Percentiles rank a stretch among this genome's conserved stretches.
Conservation (phyloP, 768 basidiomycete species). For the Scleroderma bovista region DNA sequence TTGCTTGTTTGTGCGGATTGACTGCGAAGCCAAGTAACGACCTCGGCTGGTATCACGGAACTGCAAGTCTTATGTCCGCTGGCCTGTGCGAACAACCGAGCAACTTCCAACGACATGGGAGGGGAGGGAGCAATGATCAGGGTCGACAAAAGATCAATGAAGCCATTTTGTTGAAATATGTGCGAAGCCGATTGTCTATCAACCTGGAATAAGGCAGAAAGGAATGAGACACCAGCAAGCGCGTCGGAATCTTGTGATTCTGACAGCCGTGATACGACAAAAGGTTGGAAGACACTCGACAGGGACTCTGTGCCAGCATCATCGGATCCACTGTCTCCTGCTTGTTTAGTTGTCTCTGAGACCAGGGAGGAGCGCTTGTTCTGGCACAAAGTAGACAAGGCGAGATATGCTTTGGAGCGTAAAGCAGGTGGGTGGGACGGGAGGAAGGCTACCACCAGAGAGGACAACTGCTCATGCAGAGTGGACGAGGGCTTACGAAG, state of each 20-base stretch:
- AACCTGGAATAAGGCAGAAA: slow-evolving; percentile 82
- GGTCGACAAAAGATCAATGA: slow-evolving; percentile 55
- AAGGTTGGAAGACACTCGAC: slow-evolving; percentile 44
- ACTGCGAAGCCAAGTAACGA: slow-evolving; percentile 61
- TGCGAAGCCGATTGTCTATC: slow-evolving; percentile 61
- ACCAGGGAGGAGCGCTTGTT: slow-evolving; percentile 39
- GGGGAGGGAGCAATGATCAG: slow-evolving; percentile 57
- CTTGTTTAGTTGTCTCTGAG: slow-evolving; percentile 30
- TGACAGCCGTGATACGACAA: slow-evolving; percentile 44
- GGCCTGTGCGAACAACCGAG: slow-evolving; percentile 72
- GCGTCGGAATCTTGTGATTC: slow-evolving; percentile 51
- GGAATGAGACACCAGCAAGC: slow-evolving; percentile 55
- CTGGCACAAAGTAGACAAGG: slow-evolving; percentile 65
- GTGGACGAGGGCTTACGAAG: slow-evolving; percentile 32
- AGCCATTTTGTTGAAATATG: slow-evolving; percentile 60
- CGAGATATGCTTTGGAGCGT: slow-evolving; percentile 67
- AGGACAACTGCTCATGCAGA: slow-evolving; percentile 50
- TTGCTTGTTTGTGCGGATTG: slow-evolving; percentile 47
- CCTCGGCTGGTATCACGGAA: slow-evolving; percentile 49
- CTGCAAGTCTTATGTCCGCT: slow-evolving; percentile 71
- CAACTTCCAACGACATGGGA: slow-evolving; percentile 52
- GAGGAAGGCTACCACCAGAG: slow-evolving; percentile 47
- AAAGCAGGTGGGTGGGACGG: slow-evolving; percentile 38
- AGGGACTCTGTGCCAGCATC: slow-evolving; percentile 46
- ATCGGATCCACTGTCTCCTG: slow-evolving; percentile 35